Evolutionary conservation across 1,139 yeast species (phyloP), one percentile per base, ranked within the genome.

Genomic region (Yamadazyma siamensis): DNA sequence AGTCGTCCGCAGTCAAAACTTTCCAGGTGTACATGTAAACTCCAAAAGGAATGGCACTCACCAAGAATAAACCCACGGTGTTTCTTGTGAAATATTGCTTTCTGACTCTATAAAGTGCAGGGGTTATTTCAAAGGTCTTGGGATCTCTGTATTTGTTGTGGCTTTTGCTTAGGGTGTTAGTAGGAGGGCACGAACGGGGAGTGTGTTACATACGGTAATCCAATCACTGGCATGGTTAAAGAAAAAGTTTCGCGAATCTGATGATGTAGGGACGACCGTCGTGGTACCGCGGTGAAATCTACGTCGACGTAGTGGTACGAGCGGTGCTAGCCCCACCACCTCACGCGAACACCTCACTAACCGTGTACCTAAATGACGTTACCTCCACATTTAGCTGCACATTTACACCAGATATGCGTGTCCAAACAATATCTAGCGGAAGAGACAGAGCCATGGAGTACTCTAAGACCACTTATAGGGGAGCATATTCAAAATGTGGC

Each of bases 41-140:
- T 22, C 83, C 80, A 13, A 74, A 62, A 4, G 94, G 81, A 30
- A 86, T 60, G 11, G 81, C 72, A 13, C 78, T 60, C 14, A 85
- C 65, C 0, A 72, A 56, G 13, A 67, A 65, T 33, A 89, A 75
- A 0, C 80, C 75, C 13, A 75, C 59, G 52, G 82, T 71, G 56
- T 89, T 89, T 50, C 72, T 78, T 72, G 79, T 75, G 61, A 88
- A 83, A 53, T 75, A 89, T 25, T 96, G 96, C 35, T 74, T 71
- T 54, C 97, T 75, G 28, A 95, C 96, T 46, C 97, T 70, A 47
- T 86, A 68, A 67, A 89, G 80, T 7, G 96, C 95, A 13, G 96
- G 96, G 3, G 96, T 85, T 88, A 88, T 88, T 54, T 84, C 84
- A 61, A 79, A 82, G 14, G 94, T 85, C 49, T 69, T 67, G 31